A percentile compares a stretch with the other conserved stretches of the same genome.
These are phyloP conservation scores for Halophytophthora batemanensis DNA, from an alignment of 352 stramenopile genomes.

Conservation along the genomic window DNA sequence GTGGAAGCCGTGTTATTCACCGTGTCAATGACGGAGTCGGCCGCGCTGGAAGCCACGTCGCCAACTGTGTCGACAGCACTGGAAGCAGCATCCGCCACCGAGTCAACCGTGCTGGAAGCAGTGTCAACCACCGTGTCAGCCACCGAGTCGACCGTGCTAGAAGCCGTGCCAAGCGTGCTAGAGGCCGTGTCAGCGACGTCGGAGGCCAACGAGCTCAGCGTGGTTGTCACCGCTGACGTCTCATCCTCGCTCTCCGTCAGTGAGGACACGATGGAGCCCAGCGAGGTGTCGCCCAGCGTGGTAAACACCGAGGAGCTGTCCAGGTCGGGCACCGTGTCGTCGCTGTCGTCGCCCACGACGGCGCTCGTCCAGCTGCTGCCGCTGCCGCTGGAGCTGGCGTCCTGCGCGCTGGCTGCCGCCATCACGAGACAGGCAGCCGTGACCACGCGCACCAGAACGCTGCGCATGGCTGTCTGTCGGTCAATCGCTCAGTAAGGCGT, in stretches of 20 bases:
- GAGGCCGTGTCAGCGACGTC: conserved; percentile 1
- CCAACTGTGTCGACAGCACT: not conserved
- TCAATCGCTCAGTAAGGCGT: no score
- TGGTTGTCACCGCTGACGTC: not conserved
- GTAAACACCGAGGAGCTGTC: conserved; percentile 11
- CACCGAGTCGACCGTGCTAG: conserved; percentile 3
- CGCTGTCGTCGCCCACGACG: conserved; percentile 11
- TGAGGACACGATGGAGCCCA: conserved; percentile 13
- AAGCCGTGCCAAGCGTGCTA: conserved; percentile 4
- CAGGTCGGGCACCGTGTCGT: conserved; percentile 2
- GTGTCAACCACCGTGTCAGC: conserved; percentile 5
- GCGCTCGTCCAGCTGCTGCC: conserved; percentile 8
- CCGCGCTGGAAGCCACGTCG: conserved; percentile 5
- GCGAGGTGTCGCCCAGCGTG: conserved; percentile 11
- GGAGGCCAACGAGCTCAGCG: conserved; percentile 6
- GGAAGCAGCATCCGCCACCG: conserved; percentile 3
- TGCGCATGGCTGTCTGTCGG: conserved; percentile 11
- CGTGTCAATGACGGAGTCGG: conserved; percentile 5
- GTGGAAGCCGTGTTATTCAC: conserved; percentile 4
- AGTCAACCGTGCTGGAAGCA: conserved; percentile 4
- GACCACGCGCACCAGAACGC: conserved; percentile 16
- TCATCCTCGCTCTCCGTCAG: not conserved
- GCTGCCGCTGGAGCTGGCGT: conserved; percentile 15
- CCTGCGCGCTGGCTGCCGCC: conserved; percentile 14
- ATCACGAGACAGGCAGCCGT: conserved; percentile 19